Conservation (phyloP, 2,329 filamentous ascomycete genomes). For the Xylaria arbuscula region DNA sequence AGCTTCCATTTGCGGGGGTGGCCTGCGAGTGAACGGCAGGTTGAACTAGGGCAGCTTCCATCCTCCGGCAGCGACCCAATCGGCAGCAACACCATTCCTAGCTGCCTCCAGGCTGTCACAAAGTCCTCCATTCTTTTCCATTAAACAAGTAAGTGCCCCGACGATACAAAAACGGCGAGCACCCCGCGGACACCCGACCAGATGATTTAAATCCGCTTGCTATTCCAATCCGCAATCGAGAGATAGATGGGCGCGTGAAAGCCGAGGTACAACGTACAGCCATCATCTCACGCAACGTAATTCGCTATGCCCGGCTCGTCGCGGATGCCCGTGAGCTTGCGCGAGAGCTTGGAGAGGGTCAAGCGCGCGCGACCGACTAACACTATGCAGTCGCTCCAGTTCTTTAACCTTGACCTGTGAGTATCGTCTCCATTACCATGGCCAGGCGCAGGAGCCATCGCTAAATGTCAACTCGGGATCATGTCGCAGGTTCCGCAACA, state of each 20-base stretch:
- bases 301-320: conserved; percentile 71
- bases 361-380: conserved; percentile 67
- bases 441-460: not conserved
- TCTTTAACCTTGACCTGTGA: conserved; percentile 77
- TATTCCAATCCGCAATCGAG: conserved; percentile 20
- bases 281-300: conserved; percentile 2
- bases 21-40: not conserved
- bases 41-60: conserved; percentile 23
- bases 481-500: conserved; percentile 75
- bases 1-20: conserved; percentile 17
- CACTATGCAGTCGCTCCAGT: conserved; percentile 66
- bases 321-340: conserved; percentile 76
- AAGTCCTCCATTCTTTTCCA: not conserved
- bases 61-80: conserved; percentile 5
- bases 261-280: not conserved
- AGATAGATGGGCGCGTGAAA: conserved; percentile 13
- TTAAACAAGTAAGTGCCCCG: not conserved
- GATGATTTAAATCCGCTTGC: conserved; percentile 18
- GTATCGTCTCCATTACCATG: conserved; percentile 47
- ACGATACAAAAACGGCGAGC: conserved; percentile 18
- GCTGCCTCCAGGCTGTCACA: not conserved
- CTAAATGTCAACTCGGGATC: conserved; percentile 22
- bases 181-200: conserved; percentile 20
- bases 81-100: conserved; percentile 9
- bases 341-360: conserved; percentile 72